phyloP scores from a whole-genome alignment of 202 grass and related monocot species.

The Setaria viridis region DNA sequence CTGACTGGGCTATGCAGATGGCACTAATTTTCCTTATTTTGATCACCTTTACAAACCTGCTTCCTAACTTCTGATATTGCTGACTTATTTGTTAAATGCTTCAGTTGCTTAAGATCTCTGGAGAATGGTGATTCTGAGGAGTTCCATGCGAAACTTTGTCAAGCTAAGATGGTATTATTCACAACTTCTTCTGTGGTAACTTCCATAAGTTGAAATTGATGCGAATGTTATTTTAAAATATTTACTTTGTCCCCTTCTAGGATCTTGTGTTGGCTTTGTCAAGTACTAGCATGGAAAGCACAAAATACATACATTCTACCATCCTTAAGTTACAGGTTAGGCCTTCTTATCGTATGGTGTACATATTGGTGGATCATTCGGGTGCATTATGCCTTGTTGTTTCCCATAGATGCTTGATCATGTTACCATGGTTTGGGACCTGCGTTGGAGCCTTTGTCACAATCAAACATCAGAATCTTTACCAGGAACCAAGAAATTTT shows the following conservation, averaged over 20 bases:
- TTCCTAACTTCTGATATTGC: conserved; percentile 18
- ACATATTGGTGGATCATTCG: conserved; percentile 29
- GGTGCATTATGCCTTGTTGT: conserved; percentile 42
- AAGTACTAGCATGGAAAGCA: conserved; percentile 95
- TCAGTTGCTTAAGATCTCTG: conserved; percentile 94
- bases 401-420: conserved; percentile 88
- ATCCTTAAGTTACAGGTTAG: conserved; percentile 86
- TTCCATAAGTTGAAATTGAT: conserved; percentile 34
- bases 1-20: not conserved
- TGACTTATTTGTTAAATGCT: conserved; percentile 45
- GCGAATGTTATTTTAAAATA: conserved; percentile 35
- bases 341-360: conserved; percentile 31
- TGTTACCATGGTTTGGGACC: conserved; percentile 77
- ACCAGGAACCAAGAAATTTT: conserved; percentile 44
- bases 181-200: conserved; percentile 21
- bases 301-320: conserved; percentile 85
- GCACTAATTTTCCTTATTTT: conserved; percentile 9
- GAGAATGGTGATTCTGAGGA: conserved; percentile 78
- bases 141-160: conserved; percentile 77
- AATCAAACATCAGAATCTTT: conserved; percentile 52
- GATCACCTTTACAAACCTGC: not conserved
- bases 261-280: conserved; percentile 80
- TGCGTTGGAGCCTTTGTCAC: conserved; percentile 66
- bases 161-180: conserved; percentile 75
- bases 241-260: conserved; percentile 49